Conservation (phyloP, 257 asterid species). For the Nicotiana sylvestris region DNA sequence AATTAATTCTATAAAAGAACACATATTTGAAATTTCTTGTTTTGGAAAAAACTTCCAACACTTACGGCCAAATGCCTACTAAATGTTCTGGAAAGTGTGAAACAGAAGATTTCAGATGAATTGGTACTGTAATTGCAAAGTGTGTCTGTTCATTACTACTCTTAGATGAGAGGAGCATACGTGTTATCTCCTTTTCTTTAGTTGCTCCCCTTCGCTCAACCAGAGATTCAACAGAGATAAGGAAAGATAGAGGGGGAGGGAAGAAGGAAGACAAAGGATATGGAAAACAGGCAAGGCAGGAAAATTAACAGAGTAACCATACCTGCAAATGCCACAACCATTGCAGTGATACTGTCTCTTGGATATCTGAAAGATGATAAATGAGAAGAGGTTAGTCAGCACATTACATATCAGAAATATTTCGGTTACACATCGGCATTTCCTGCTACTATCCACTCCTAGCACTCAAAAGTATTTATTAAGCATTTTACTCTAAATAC, state of each 20-base stretch:
- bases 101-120: not conserved
- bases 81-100: not conserved
- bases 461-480: not conserved
- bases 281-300: not conserved
- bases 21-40: too few species aligned
- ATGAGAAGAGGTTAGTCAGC: not conserved
- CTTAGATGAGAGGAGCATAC: not conserved
- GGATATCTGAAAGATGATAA: conserved; percentile 48
- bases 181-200: not conserved
- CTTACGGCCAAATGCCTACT: too few species aligned
- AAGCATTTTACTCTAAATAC: not conserved
- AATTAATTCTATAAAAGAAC: too few species aligned
- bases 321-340: conserved; percentile 96
- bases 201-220: not conserved
- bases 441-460: not conserved
- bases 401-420: not conserved
- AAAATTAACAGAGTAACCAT: conserved; percentile 1
- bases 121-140: not conserved
- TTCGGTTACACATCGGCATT: not conserved
- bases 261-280: not conserved
- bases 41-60: too few species aligned
- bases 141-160: not conserved
- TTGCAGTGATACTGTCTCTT: conserved; percentile 76
- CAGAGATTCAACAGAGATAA: not conserved
- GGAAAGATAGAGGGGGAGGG: not conserved